Evolutionary conservation across 768 basidiomycete species (phyloP).

Genomic region (Strobilomyces echinocephalus): DNA sequence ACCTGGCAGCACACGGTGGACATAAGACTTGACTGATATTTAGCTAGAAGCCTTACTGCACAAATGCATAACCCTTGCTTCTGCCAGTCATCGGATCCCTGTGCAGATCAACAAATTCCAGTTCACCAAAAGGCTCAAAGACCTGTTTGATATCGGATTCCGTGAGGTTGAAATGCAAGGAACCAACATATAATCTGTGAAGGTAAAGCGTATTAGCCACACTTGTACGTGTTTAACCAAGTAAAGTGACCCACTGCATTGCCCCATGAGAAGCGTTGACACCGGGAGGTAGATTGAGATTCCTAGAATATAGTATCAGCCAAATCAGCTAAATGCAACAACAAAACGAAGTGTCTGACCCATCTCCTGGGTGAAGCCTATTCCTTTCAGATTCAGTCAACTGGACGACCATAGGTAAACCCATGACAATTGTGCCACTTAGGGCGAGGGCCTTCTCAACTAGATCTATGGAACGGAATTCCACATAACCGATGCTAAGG

Average conservation of each 20-base stretch:
- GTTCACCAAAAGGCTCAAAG: slow-evolving; percentile 96
- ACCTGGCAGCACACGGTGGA: slow-evolving; percentile 42
- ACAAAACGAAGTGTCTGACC: slow-evolving; percentile 43
- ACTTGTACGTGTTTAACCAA: slow-evolving; percentile 11
- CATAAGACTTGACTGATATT: neutral
- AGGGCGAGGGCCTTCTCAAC: slow-evolving; percentile 89
- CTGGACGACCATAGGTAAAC: slow-evolving; percentile 94
- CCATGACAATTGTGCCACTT: slow-evolving; percentile 96
- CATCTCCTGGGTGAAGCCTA: slow-evolving; percentile 81
- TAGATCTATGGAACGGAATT: slow-evolving; percentile 84
- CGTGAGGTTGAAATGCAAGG: slow-evolving; percentile 93
- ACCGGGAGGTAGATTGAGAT: slow-evolving; percentile 79
- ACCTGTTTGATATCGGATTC: slow-evolving; percentile 98
- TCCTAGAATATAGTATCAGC: slow-evolving; percentile 39
- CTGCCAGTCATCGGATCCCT: slow-evolving; percentile 91
- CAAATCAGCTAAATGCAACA: neutral
- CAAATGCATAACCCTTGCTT: slow-evolving; percentile 97
- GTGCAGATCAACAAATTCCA: slow-evolving; percentile 98
- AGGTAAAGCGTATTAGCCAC: slow-evolving; percentile 6
- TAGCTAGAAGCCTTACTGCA: slow-evolving; percentile 63
- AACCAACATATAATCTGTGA: slow-evolving; percentile 89
- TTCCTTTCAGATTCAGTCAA: slow-evolving; percentile 96
- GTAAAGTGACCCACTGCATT: slow-evolving; percentile 65
- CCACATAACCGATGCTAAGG: slow-evolving; percentile 92
- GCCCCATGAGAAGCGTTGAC: slow-evolving; percentile 75